phyloP scores from a whole-genome alignment of 352 stramenopile genomes.

The Peronospora destructor region DNA sequence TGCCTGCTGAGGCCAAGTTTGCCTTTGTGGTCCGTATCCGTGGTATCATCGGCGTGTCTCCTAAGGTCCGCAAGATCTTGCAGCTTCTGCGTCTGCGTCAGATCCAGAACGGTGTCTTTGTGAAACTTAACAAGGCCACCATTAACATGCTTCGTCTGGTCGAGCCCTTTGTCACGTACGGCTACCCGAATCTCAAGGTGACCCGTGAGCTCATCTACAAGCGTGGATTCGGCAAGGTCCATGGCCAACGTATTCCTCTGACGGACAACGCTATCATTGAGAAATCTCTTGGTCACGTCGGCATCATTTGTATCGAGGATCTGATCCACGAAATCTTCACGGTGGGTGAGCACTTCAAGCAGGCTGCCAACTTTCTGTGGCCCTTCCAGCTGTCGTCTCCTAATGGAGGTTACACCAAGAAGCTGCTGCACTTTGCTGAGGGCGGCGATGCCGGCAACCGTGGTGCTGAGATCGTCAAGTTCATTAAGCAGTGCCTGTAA shows the following conservation, averaged over 20 bases:
- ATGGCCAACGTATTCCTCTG: constrained; percentile 96
- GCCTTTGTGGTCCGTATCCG: constrained; percentile 97
- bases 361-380: constrained; percentile 99
- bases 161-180: constrained; percentile 98
- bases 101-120: constrained; percentile 99
- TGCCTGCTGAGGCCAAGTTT: constrained; percentile 96
- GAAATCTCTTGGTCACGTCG: constrained; percentile 90
- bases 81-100: constrained; percentile 98
- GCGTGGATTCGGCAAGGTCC: constrained; percentile 98
- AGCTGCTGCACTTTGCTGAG: constrained; percentile 92
- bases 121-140: constrained; percentile 99
- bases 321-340: constrained; percentile 99
- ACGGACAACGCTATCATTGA: constrained; percentile 96
- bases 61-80: constrained; percentile 96
- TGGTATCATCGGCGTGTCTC: constrained; percentile 94
- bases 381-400: constrained; percentile 98
- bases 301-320: constrained; percentile 98
- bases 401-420: constrained; percentile 92
- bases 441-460: constrained; percentile 90
- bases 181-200: constrained; percentile 96
- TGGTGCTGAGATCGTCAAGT: constrained; percentile 90
- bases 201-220: constrained; percentile 99
- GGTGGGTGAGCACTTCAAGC: constrained; percentile 98
- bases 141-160: constrained; percentile 99
- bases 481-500: constrained; percentile 93